Conservation (phyloP, 768 basidiomycete species). For the Xerocomus spinulosus region DNA sequence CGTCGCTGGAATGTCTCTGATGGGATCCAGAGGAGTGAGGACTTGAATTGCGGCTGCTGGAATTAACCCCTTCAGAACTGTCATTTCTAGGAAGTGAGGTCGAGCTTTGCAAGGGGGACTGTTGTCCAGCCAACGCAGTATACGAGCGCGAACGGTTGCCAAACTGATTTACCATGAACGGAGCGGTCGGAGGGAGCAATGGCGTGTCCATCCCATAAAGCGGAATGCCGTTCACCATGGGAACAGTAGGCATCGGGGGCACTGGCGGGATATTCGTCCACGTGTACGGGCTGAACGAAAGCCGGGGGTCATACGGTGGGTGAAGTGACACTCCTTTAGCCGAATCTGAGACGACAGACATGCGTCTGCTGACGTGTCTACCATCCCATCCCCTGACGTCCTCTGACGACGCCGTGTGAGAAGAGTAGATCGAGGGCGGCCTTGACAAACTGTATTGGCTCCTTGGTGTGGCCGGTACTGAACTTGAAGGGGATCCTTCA, state of each 20-base stretch:
- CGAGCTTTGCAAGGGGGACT: slow-evolving; percentile 22
- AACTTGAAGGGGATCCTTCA: slow-evolving; percentile 51
- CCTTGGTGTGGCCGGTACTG: slow-evolving; percentile 36
- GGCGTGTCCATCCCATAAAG: slow-evolving; percentile 58
- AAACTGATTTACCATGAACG: slow-evolving; percentile 68
- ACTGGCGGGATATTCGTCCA: slow-evolving; percentile 33
- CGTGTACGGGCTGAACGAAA: slow-evolving; percentile 26
- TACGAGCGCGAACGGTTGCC: slow-evolving; percentile 38
- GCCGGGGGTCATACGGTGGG: slow-evolving; percentile 26
- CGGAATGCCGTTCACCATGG: slow-evolving; percentile 35
- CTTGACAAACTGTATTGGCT: slow-evolving; percentile 41
- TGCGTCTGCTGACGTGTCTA: slow-evolving; percentile 36
- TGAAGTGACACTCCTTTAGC: slow-evolving; percentile 27
- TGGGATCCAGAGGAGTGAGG: slow-evolving; percentile 20
- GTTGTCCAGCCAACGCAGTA: slow-evolving; percentile 30
- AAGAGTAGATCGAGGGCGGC: slow-evolving; percentile 53
- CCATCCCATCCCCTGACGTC: slow-evolving; percentile 43
- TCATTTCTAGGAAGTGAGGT: slow-evolving; percentile 20
- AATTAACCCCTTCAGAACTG: slow-evolving; percentile 22
- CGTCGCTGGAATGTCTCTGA: slow-evolving; percentile 31
- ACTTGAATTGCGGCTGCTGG: slow-evolving; percentile 17
- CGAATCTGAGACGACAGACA: slow-evolving; percentile 36
- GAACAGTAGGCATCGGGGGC: slow-evolving; percentile 33
- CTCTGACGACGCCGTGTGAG: slow-evolving; percentile 53
- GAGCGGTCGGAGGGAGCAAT: slow-evolving; percentile 65